Conservation (phyloP, 371 early-diverging fungal genomes). For the Cokeromyces recurvatus region DNA sequence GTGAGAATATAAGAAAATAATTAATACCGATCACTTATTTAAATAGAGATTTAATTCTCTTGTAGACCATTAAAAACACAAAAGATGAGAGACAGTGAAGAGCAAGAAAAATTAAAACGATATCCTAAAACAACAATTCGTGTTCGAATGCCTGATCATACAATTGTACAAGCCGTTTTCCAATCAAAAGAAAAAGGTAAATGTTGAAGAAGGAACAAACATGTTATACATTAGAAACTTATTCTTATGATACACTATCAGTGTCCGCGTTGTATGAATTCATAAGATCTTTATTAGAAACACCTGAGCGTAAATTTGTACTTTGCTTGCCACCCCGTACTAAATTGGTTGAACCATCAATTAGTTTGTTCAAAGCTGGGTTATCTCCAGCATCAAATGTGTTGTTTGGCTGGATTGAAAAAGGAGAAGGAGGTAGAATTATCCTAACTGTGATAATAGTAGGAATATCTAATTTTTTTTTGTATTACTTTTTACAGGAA, state of each 20-base stretch:
- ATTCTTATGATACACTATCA: conserved; percentile 2
- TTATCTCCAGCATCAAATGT: conserved; percentile 46
- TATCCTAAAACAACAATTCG: conserved; percentile 47
- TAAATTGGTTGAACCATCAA: conserved; percentile 31
- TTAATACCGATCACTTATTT: too few relatives aligned
- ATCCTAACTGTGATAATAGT: too few relatives aligned
- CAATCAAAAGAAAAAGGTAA: conserved; percentile 41
- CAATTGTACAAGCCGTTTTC: conserved; percentile 38
- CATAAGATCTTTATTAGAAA: conserved; percentile 31
- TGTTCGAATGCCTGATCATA: conserved; percentile 41
- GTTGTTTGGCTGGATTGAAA: conserved; percentile 43
- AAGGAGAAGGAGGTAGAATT: conserved; percentile 17
- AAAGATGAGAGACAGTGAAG: conserved; percentile 41
- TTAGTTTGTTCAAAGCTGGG: conserved; percentile 39
- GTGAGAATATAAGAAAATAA: conserved; percentile 22
- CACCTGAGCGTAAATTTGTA: conserved; percentile 40
- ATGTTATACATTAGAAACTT: too few relatives aligned
- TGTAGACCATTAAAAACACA: conserved; percentile 46
- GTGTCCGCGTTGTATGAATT: conserved; percentile 40
- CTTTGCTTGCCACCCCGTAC: conserved; percentile 44
- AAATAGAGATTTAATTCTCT: too few relatives aligned
- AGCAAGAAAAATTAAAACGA: conserved; percentile 38
- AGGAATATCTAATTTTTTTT: too few relatives aligned
- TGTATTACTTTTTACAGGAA: neutral
- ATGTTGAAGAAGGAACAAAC: neutral